Conservation (phyloP, 1,284 basidiomycete species). For the Bjerkandera adusta region DNA sequence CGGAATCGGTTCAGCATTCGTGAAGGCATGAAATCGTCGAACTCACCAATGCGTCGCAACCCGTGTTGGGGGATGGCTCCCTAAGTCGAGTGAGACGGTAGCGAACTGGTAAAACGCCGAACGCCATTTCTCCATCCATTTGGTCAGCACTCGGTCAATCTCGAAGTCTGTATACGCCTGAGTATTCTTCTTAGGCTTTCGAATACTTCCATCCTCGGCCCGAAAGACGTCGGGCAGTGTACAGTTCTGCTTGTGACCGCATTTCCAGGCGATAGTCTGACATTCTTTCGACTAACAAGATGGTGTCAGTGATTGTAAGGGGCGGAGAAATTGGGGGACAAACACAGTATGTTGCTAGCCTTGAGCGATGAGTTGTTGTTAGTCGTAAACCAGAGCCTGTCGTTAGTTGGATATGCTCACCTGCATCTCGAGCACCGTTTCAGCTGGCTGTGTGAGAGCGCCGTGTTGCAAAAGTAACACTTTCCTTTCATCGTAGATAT, state of each 20-base stretch:
- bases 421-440: neutral
- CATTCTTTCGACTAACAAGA: conserved; percentile 9
- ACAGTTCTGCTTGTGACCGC: conserved; percentile 6
- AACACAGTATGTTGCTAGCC: neutral
- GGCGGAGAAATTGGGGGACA: neutral
- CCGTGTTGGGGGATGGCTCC: conserved; percentile 5
- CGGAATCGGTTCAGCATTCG: neutral
- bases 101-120: conserved; percentile 1
- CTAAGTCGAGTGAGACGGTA: conserved; percentile 3
- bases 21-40: neutral
- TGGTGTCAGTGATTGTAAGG: neutral
- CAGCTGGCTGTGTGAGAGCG: neutral
- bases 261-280: conserved; percentile 1
- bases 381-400: too few species aligned
- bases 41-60: conserved; percentile 11
- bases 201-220: neutral
- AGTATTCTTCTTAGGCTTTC: neutral
- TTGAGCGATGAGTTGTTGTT: neutral
- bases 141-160: conserved; percentile 5
- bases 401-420: too few species aligned
- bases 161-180: conserved; percentile 2
- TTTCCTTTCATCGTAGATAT: conserved; percentile 3
- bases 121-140: conserved; percentile 8
- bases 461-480: neutral
- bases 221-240: neutral